Percentiles rank a stretch among this genome's conserved stretches.
phyloP scores from a whole-genome alignment of 441 rosid genomes.

The Flueggea neowawraea region DNA sequence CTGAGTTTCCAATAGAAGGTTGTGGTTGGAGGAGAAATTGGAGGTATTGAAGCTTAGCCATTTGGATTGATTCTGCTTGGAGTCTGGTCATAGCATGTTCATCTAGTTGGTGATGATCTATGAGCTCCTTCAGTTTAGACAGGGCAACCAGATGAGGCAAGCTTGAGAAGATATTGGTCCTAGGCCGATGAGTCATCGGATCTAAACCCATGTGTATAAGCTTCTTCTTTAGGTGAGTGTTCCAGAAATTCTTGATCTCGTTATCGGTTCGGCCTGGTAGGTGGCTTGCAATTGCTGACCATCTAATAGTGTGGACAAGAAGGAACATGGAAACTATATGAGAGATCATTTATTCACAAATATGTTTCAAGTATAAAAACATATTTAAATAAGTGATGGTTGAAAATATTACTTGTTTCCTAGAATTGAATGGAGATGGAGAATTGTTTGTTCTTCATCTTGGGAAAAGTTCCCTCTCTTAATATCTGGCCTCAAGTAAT shows the following conservation, averaged over 20 bases:
- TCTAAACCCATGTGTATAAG: constrained; percentile 86
- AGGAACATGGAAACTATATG: neutral
- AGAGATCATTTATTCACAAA: neutral
- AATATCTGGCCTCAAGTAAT: constrained; percentile 86
- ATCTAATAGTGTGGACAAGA: constrained; percentile 32
- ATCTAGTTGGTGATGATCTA: constrained; percentile 39
- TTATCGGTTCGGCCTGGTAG: constrained; percentile 80
- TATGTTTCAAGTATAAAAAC: neutral
- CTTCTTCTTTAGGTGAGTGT: constrained; percentile 84
- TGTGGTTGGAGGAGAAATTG: constrained; percentile 59
- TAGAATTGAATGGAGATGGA: constrained; percentile 78
- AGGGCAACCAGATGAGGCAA: constrained; percentile 65
- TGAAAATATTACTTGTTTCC: constrained; percentile 69
- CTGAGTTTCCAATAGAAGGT: constrained; percentile 10
- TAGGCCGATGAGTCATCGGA: constrained; percentile 84
- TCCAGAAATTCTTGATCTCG: constrained; percentile 92
- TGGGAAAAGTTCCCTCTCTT: constrained; percentile 85
- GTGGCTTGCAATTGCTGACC: constrained; percentile 86
- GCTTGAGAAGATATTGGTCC: constrained; percentile 65
- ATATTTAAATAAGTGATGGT: neutral
- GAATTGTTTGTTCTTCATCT: constrained; percentile 84
- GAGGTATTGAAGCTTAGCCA: constrained; percentile 49
- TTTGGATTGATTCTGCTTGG: constrained; percentile 49
- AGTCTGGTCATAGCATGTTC: constrained; percentile 31
- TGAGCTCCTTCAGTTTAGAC: constrained; percentile 50